Evolutionary conservation across 352 stramenopile species (phyloP).

Genomic region (Saprolegnia parasitica): DNA sequence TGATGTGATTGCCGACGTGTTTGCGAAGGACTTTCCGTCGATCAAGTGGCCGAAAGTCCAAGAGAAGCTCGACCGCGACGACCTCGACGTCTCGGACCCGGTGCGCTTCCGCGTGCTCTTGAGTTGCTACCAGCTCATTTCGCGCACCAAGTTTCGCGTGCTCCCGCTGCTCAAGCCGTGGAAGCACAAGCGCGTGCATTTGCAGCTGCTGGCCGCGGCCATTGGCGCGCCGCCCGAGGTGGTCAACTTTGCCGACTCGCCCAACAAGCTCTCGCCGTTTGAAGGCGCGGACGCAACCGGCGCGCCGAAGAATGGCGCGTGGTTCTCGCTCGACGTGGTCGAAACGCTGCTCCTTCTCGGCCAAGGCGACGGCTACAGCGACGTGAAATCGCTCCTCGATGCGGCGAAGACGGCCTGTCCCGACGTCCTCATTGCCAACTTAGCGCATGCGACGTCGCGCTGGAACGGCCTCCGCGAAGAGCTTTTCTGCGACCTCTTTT

Average conservation of each 20-base stretch:
- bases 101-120: conserved; percentile 67
- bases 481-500: conserved; percentile 84
- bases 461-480: conserved; percentile 83
- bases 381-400: conserved; percentile 77
- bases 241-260: conserved; percentile 71
- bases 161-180: conserved; percentile 65
- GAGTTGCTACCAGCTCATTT: conserved; percentile 74
- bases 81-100: conserved; percentile 58
- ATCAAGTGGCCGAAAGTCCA: conserved; percentile 85
- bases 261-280: conserved; percentile 76
- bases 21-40: conserved; percentile 76
- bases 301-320: conserved; percentile 80
- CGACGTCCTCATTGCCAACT: conserved; percentile 81
- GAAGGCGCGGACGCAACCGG: conserved; percentile 81
- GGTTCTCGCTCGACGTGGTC: conserved; percentile 81
- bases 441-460: conserved; percentile 63
- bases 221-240: conserved; percentile 77
- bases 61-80: conserved; percentile 78
- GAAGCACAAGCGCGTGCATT: conserved; percentile 73
- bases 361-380: conserved; percentile 78
- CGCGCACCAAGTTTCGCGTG: conserved; percentile 74
- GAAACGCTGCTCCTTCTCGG: conserved; percentile 74
- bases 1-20: conserved; percentile 78
- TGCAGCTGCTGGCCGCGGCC: conserved; percentile 69
- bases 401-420: conserved; percentile 76